Conservation (phyloP, 495 filamentous ascomycete species). For the Jackrogersella multiformis region DNA sequence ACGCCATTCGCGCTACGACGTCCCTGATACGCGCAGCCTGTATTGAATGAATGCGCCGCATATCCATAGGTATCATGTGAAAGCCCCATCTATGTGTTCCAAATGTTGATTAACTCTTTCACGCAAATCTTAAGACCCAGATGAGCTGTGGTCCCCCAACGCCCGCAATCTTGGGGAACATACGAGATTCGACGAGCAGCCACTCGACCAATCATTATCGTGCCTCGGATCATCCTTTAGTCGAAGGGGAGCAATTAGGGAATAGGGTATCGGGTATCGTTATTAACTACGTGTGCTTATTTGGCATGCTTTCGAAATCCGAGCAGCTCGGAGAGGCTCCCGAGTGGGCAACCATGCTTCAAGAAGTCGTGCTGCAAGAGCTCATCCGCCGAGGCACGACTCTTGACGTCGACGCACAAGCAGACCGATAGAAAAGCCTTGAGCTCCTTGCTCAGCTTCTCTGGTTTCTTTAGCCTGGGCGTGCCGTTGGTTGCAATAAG, state of each 20-base stretch:
- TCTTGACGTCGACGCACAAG: slow-evolving; percentile 95
- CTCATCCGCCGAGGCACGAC: slow-evolving; percentile 88
- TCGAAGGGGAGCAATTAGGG: slow-evolving; percentile 14
- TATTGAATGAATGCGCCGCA: slow-evolving; percentile 18
- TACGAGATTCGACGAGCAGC: slow-evolving; percentile 16
- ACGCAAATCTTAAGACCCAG: slow-evolving; percentile 34
- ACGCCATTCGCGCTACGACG: slow-evolving; percentile 12
- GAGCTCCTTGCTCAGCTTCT: slow-evolving; percentile 94
- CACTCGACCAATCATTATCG: slow-evolving; percentile 13
- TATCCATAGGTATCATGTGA: slow-evolving; percentile 29
- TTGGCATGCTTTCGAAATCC: slow-evolving; percentile 72
- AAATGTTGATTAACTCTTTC: slow-evolving; percentile 31
- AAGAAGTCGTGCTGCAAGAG: slow-evolving; percentile 82
- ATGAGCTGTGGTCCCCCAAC: slow-evolving; percentile 14
- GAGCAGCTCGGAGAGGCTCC: slow-evolving; percentile 84
- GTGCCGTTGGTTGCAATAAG: slow-evolving; percentile 98
- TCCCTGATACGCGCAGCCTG: slow-evolving; percentile 9
- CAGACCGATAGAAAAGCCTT: slow-evolving; percentile 96
- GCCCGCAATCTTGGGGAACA: slow-evolving; percentile 11
- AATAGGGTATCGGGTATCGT: slow-evolving; percentile 42
- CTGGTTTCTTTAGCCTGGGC: slow-evolving; percentile 94
- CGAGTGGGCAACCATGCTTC: slow-evolving; percentile 79
- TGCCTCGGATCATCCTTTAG: slow-evolving; percentile 1
- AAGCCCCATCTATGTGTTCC: slow-evolving; percentile 33
- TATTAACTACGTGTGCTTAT: slow-evolving; percentile 45